phyloP scores from a whole-genome alignment of 768 basidiomycete species.

The Trichaptum fuscoviolaceum region DNA sequence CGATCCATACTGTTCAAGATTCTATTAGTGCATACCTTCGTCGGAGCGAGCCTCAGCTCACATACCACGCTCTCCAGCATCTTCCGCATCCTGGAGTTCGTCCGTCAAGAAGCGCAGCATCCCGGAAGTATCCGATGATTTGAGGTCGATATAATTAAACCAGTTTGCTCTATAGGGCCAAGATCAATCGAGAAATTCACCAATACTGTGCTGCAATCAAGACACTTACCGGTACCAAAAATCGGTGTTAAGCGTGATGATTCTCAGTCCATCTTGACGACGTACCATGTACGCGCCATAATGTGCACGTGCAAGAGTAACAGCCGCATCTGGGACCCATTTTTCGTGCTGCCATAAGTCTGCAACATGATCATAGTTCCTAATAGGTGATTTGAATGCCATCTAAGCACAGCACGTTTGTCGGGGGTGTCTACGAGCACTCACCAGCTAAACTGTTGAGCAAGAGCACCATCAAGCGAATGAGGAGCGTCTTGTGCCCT shows the following conservation, averaged over 20 bases:
- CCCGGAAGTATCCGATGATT: conserved; percentile 62
- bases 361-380: conserved; percentile 77
- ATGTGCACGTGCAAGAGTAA: conserved; percentile 55
- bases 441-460: conserved; percentile 62
- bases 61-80: conserved; percentile 66
- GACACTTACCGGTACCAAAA: conserved; percentile 21
- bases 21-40: background rate
- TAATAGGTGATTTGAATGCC: conserved; percentile 18
- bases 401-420: background rate
- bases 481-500: conserved; percentile 45
- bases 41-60: conserved; percentile 4
- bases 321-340: conserved; percentile 59
- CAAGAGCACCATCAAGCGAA: conserved; percentile 48
- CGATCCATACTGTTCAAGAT: conserved; percentile 37
- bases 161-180: conserved; percentile 47
- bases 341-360: conserved; percentile 63
- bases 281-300: conserved; percentile 71
- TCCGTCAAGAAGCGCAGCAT: conserved; percentile 76
- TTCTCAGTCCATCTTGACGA: conserved; percentile 57
- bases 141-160: conserved; percentile 75
- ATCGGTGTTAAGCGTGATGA: conserved; percentile 75
- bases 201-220: background rate
- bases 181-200: background rate
- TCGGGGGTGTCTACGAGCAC: conserved; percentile 6
- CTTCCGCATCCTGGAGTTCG: conserved; percentile 74